Evolutionary conservation across 2,329 filamentous ascomycete species (phyloP).

Genomic region (Penicillium sp.): DNA sequence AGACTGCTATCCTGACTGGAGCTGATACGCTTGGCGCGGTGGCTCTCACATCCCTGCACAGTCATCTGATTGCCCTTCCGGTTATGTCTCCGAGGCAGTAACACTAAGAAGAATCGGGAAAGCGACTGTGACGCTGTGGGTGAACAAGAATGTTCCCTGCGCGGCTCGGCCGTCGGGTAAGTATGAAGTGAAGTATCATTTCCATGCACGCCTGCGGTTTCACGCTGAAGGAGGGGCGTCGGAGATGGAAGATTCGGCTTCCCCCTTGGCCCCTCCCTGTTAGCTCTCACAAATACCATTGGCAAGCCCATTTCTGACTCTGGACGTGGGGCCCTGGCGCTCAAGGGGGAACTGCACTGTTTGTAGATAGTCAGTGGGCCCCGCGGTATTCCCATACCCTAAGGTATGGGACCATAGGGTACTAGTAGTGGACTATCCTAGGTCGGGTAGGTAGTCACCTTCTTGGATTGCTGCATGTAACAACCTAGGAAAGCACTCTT

Average conservation of each 20-base stretch:
- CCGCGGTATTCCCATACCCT: too few species aligned
- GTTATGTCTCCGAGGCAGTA: background rate
- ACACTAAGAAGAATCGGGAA: background rate
- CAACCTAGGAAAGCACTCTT: background rate
- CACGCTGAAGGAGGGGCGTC: background rate
- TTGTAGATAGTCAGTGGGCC: too few species aligned
- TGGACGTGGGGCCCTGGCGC: too few species aligned
- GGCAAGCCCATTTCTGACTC: too few species aligned
- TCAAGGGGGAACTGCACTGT: too few species aligned
- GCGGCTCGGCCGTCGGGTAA: slow-evolving; percentile 25
- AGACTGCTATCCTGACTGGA: background rate
- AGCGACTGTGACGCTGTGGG: background rate
- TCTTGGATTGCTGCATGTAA: background rate
- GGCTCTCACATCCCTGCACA: slow-evolving; percentile 5
- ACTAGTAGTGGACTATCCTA: background rate
- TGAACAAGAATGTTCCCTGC: background rate
- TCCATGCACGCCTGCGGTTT: background rate
- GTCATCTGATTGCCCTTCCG: slow-evolving; percentile 17
- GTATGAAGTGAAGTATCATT: slow-evolving; percentile 9
- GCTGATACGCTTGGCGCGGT: slow-evolving; percentile 12
- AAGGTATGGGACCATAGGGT: too few species aligned
- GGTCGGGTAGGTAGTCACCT: background rate
- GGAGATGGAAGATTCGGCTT: background rate
- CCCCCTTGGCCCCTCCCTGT: background rate
- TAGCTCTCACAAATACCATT: background rate